Evolutionary conservation across 345 rosid species (phyloP).

Genomic region (Aethionema arabicum): DNA sequence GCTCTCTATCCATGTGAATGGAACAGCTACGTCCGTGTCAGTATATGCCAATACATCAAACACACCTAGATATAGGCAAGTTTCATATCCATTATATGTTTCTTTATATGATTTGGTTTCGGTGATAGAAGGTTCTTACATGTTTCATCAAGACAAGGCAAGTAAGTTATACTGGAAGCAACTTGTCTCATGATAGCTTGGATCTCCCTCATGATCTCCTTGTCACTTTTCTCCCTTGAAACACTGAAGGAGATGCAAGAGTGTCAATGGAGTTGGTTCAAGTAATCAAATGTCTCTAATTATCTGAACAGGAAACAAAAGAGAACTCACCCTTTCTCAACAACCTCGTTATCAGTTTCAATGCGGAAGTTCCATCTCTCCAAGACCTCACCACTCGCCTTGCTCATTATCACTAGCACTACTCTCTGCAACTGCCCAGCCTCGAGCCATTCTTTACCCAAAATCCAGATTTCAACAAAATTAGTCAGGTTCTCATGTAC

Average conservation of each 20-base stretch:
- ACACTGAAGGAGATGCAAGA: constrained; percentile 43
- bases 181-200: constrained; percentile 95
- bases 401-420: constrained; percentile 88
- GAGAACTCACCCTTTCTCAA: constrained; percentile 70
- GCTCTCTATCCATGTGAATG: constrained; percentile 95
- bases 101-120: not conserved
- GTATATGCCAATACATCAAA: constrained; percentile 96
- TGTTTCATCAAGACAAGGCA: constrained; percentile 95
- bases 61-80: constrained; percentile 49
- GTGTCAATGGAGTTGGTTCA: not conserved
- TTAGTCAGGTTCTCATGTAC: not conserved
- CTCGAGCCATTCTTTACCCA: constrained; percentile 75
- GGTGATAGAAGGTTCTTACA: constrained; percentile 56
- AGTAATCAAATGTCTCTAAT: not conserved
- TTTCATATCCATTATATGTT: not conserved
- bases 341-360: constrained; percentile 77
- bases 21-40: constrained; percentile 82
- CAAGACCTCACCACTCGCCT: constrained; percentile 68
- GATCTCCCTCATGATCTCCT: constrained; percentile 94
- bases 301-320: not conserved
- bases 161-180: constrained; percentile 89
- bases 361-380: constrained; percentile 97
- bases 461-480: not conserved
- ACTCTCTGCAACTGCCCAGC: constrained; percentile 86
- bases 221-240: constrained; percentile 93